These are phyloP conservation scores for Plasmodium yoelii DNA, from an alignment of 169 alveolate species.

Conservation along the genomic window DNA sequence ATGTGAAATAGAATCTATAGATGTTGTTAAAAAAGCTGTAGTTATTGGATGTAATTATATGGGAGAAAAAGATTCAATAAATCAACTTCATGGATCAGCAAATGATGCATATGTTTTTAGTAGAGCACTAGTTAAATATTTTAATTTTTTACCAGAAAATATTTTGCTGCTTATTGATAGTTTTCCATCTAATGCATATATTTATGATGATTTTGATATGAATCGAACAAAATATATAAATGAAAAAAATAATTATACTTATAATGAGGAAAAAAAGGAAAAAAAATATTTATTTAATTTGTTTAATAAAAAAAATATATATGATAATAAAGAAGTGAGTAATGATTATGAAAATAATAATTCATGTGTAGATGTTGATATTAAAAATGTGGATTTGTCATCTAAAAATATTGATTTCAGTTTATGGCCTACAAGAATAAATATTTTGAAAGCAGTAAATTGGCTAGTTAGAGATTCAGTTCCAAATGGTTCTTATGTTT, in stretches of 20 bases:
- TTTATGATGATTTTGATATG: constrained; percentile 76
- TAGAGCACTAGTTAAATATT: constrained; percentile 85
- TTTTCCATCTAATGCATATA: constrained; percentile 85
- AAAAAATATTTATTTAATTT: constrained; percentile 58
- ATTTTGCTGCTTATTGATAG: constrained; percentile 87
- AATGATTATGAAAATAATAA: constrained; percentile 35
- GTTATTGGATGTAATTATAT: constrained; percentile 90
- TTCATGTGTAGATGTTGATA: constrained; percentile 80
- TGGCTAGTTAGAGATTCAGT: constrained; percentile 89
- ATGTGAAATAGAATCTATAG: constrained; percentile 64
- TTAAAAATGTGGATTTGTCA: constrained; percentile 82
- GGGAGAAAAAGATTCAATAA: constrained; percentile 76
- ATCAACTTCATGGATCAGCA: constrained; percentile 88
- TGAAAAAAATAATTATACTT: constrained; percentile 23
- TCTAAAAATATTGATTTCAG: constrained; percentile 72
- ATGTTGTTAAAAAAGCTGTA: constrained; percentile 86
- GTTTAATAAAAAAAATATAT: constrained; percentile 75
- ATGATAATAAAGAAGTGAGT: constrained; percentile 45
- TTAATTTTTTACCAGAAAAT: constrained; percentile 87
- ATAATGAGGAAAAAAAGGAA: constrained; percentile 15
- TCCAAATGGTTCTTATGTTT: constrained; percentile 88
- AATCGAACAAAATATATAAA: constrained; percentile 18
- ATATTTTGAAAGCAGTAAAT: constrained; percentile 87
- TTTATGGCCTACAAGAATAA: constrained; percentile 86
- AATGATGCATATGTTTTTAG: constrained; percentile 93